Base-by-base conservation (phyloP, 106 monocot species). In the Dioscorea alata region DNA sequence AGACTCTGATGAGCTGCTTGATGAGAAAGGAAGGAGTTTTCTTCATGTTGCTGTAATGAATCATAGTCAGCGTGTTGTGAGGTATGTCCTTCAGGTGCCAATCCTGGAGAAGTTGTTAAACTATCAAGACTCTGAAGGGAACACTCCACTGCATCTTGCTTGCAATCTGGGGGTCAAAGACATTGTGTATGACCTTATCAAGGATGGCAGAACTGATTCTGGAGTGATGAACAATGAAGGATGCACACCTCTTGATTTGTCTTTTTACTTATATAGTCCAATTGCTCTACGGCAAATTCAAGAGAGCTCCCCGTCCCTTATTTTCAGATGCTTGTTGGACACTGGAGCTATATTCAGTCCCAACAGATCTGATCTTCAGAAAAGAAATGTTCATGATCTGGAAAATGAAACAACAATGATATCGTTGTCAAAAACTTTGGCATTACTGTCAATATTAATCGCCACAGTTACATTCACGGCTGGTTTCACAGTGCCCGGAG, bases 11-110 rank as follows among this genome's bases (percentile, higher is more conserved):
- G 79, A 80, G 53, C 53, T 79, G 23, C 28, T 65, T 8, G 79
- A 82, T 25, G 17, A 65, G 5, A 61, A 64, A 50, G 85, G 80
- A 12, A 65, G 69, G 31, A 85, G 71, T 31, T 77, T 89, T 4
- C 82, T 89, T 20, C 85, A 85, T 74, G 61, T 72, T 24, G 89
- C 89, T 18, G 13, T 71, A 21, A 56, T 68, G 56, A 85, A 79
- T 28, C 28, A 28, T 28, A 28, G 28, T 28, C 28, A 28, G 1
- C 28, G 3, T 1, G 28, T 28, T 28, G 28, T 28, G 28, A 28
- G 28, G 28, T 28, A 28, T 28, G 28, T 28, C 2, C 28, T 28
- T 28, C 28, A 28, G 3, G 1, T 28, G 28, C 28, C 28, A 3
- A 28, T 28, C 19, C 54, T 54, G 7, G 4, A 19, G 19, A 54